Percentiles rank a stretch among this genome's conserved stretches.
phyloP scores from a whole-genome alignment of 495 filamentous ascomycete genomes.

The Massariosphaeria phaeospora region DNA sequence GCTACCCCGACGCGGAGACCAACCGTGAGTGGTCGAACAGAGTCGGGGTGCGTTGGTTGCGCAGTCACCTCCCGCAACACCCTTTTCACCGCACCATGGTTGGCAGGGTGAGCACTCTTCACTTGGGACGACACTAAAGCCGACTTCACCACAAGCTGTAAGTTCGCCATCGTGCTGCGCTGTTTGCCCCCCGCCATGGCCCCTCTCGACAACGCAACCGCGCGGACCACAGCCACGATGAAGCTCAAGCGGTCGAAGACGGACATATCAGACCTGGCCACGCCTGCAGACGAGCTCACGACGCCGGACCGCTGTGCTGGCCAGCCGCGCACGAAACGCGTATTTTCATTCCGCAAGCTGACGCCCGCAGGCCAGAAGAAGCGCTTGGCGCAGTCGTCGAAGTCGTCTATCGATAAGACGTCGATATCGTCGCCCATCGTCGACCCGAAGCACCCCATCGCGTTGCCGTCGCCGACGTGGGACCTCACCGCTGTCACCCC shows the following conservation, averaged over 20 bases:
- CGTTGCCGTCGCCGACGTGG: not conserved
- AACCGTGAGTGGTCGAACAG: too few relatives aligned
- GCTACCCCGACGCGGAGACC: too few relatives aligned
- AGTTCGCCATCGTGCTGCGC: not conserved
- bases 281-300: not conserved
- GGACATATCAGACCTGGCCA: not conserved
- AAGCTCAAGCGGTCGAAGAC: not conserved
- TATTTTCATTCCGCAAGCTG: constrained; percentile 10
- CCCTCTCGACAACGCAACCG: not conserved
- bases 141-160: not conserved
- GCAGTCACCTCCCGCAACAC: too few relatives aligned
- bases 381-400: not conserved
- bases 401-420: not conserved
- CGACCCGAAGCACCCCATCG: not conserved
- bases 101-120: constrained; percentile 2
- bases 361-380: constrained; percentile 6
- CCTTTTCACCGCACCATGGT: not conserved
- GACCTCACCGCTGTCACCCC: not conserved
- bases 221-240: not conserved
- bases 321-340: constrained; percentile 7
- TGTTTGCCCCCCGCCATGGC: too few relatives aligned
- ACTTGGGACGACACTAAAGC: constrained; percentile 3
- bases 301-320: not conserved
- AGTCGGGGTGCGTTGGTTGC: too few relatives aligned
- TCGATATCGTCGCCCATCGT: constrained; percentile 11